Conservation (phyloP, 306 rosid species). For the Argentina anserina region DNA sequence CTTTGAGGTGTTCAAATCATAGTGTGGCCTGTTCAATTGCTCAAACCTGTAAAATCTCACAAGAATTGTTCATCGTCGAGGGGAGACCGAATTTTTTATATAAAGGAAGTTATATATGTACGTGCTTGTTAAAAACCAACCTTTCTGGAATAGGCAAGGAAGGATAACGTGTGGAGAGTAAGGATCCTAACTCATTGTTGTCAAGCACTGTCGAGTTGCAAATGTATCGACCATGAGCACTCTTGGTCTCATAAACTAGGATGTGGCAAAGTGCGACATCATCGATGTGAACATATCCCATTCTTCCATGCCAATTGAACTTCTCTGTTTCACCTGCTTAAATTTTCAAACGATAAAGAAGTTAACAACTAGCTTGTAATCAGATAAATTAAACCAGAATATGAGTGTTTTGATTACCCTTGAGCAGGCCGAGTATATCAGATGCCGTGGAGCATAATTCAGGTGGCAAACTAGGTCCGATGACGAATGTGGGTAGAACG, state of each 20-base stretch:
- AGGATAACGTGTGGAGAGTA: constrained; percentile 53
- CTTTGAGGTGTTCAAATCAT: constrained; percentile 52
- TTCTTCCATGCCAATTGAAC: constrained; percentile 66
- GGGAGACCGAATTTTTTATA: background rate
- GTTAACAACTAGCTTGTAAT: background rate
- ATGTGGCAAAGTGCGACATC: constrained; percentile 74
- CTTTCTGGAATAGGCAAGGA: constrained; percentile 58
- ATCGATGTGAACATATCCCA: constrained; percentile 83
- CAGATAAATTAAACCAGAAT: background rate
- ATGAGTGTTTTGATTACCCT: constrained; percentile 37
- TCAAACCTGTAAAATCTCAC: constrained; percentile 46
- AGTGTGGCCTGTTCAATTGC: constrained; percentile 44
- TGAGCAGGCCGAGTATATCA: constrained; percentile 67
- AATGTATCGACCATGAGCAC: constrained; percentile 60
- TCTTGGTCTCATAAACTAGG: constrained; percentile 50
- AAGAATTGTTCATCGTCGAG: background rate
- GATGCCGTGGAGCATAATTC: constrained; percentile 79
- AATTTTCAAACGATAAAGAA: background rate
- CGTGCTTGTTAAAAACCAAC: constrained; percentile 24
- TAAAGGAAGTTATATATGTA: background rate
- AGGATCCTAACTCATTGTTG: constrained; percentile 42
- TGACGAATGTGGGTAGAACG: constrained; percentile 55
- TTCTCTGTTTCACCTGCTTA: constrained; percentile 58
- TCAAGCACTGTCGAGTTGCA: constrained; percentile 59
- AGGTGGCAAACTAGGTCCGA: constrained; percentile 69